Percentiles rank a stretch among this genome's conserved stretches.
These are phyloP conservation scores for Talaromyces sp. DNA, from an alignment of 2,329 filamentous ascomycete genomes.

Conservation along the genomic window DNA sequence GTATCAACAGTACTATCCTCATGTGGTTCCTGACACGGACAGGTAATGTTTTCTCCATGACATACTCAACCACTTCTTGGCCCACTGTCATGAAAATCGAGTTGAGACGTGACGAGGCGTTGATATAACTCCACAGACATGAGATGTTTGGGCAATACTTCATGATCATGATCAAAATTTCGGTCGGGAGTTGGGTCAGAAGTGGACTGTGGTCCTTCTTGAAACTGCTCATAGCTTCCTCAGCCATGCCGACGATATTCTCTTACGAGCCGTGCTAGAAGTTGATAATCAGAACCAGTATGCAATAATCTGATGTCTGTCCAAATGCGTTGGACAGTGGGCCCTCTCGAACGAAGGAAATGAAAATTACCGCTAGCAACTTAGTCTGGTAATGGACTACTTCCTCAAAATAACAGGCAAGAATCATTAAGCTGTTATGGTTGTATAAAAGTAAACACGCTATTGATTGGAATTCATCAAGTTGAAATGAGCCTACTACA, in stretches of 20 bases:
- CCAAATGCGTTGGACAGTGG: background rate
- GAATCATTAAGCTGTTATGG: too few species aligned
- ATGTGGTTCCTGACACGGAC: background rate
- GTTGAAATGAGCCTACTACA: too few species aligned
- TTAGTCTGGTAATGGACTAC: background rate
- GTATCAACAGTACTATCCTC: background rate
- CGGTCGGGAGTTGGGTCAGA: background rate
- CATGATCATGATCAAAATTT: background rate
- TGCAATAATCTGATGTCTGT: background rate
- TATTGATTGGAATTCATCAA: too few species aligned
- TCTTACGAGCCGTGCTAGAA: background rate
- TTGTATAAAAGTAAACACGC: too few species aligned
- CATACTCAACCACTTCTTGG: background rate
- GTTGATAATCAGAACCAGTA: background rate
- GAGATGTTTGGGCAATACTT: background rate
- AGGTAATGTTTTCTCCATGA: background rate
- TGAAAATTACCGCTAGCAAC: background rate
- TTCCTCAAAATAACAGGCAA: too few species aligned
- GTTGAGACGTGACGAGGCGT: background rate
- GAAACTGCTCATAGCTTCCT: background rate
- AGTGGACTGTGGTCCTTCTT: background rate
- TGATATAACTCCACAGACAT: background rate
- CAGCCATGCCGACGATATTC: background rate
- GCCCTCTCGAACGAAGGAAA: background rate
- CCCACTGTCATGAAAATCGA: background rate